These are phyloP conservation scores for Suillus discolor DNA, from an alignment of 768 basidiomycete genomes.

Conservation along the genomic window DNA sequence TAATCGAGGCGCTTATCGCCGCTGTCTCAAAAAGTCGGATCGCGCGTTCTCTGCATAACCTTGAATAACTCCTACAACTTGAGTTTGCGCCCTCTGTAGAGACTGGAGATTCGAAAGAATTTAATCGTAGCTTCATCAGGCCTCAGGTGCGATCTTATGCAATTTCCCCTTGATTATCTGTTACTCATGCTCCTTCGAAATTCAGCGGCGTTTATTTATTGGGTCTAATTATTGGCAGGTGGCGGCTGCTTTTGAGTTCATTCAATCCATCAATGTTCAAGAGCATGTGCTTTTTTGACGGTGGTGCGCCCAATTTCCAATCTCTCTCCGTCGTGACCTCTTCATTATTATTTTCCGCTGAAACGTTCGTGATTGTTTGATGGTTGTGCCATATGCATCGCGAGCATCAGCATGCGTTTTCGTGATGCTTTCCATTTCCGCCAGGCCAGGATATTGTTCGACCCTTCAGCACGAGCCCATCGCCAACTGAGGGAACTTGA, in stretches of 20 bases:
- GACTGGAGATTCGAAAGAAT: background rate
- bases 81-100: constrained; percentile 3
- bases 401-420: constrained; percentile 10
- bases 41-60: background rate
- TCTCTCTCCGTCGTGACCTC: background rate
- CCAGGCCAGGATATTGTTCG: background rate
- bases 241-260: constrained; percentile 1
- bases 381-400: constrained; percentile 5
- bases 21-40: constrained; percentile 1
- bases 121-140: background rate
- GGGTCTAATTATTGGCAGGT: constrained; percentile 1
- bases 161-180: background rate
- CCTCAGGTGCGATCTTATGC: background rate
- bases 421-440: constrained; percentile 7
- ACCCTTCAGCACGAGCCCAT: constrained; percentile 2
- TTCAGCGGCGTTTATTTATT: constrained; percentile 1
- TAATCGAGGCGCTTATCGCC: constrained; percentile 27
- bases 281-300: background rate
- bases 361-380: constrained; percentile 6
- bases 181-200: background rate
- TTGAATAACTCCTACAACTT: background rate
- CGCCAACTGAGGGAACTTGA: background rate
- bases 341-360: constrained; percentile 5
- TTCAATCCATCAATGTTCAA: constrained; percentile 1
- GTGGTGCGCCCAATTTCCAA: constrained; percentile 8